These are phyloP conservation scores for Theobroma cacao DNA, from an alignment of 345 rosid species.

Conservation along the genomic window DNA sequence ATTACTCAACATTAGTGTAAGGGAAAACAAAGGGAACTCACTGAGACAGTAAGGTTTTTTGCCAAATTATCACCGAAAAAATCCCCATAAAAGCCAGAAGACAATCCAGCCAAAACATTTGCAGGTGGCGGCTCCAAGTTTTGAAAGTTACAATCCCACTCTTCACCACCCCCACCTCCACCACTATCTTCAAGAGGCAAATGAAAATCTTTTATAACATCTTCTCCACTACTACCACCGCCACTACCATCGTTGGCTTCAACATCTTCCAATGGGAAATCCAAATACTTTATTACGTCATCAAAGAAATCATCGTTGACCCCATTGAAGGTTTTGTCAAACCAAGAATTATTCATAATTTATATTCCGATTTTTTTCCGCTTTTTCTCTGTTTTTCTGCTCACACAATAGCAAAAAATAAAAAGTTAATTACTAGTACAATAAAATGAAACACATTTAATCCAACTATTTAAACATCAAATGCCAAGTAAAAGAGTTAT, in stretches of 20 bases:
- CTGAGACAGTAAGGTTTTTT: conserved; percentile 28
- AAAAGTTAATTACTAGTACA: background rate
- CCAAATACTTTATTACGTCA: conserved; percentile 47
- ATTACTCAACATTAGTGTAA: background rate
- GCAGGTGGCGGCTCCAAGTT: conserved; percentile 68
- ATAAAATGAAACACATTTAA: background rate
- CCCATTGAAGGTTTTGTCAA: conserved; percentile 49
- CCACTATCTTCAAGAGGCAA: conserved; percentile 6
- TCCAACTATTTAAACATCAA: background rate
- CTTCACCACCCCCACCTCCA: conserved; percentile 29
- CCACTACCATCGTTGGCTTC: conserved; percentile 53
- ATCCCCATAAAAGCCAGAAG: conserved; percentile 35
- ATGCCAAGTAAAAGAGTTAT: background rate
- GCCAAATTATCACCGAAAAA: conserved; percentile 20
- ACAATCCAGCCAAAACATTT: conserved; percentile 40
- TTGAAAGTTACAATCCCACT: conserved; percentile 65
- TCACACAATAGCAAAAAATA: background rate
- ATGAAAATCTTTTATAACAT: background rate
- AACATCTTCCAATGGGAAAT: conserved; percentile 60
- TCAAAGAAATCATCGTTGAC: conserved; percentile 61
- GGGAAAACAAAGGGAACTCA: conserved; percentile 33
- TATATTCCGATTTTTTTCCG: background rate
- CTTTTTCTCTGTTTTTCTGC: conserved; percentile 19
- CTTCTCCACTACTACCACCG: background rate
- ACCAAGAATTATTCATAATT: conserved; percentile 49